Evolutionary conservation across 495 filamentous ascomycete genomes (phyloP), one percentile per base, ranked within the genome.

Genomic region (Tuber magnatum): DNA sequence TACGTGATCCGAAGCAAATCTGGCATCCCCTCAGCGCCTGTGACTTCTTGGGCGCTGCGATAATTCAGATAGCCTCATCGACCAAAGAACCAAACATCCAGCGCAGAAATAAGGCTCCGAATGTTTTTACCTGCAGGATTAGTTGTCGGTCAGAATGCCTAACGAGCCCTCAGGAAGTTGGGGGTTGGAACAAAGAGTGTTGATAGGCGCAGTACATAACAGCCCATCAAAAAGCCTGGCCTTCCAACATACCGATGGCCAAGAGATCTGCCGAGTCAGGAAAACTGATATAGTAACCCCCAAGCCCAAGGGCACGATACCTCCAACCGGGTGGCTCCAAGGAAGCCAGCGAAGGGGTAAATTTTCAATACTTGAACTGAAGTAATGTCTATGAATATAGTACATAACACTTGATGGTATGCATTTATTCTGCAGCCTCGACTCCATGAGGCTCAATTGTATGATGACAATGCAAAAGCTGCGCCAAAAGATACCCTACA

Each of bases 401-500:
- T 65, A 65, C 56, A 35, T 6, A 24, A 56, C n/a, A 1, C 14
- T 65, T 32, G 56, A 20, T 65, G 5, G 32, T 65, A 18, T 35
- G 56, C 28, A 20, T 16, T 32, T 12, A 65, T 14, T 65, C 28
- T 65, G 56, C 28, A 5, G 16, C 28, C 28, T 18, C 12, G 28
- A 6, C 56, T 5, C 56, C 28, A 28, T 20, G 28, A 16, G 14
- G 56, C 28, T 65, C 28, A 65, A 35, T 65, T 32, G 28, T 65
- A 65, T 6, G 56, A 65, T 18, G 56, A 65, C 8, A 65, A 65
- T 44, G 77, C 77, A 46, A 78, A 79, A 12, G 69, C 42, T 42
- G 72, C 76, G 1, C 72, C 76, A 70, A 79, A 79, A 75, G 77
- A 78, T 40, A 77, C 77, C 56, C 76, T 79, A 39, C 28, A 71